Conservation (phyloP, 371 early-diverging fungal species). For the Mortierella sp. region DNA sequence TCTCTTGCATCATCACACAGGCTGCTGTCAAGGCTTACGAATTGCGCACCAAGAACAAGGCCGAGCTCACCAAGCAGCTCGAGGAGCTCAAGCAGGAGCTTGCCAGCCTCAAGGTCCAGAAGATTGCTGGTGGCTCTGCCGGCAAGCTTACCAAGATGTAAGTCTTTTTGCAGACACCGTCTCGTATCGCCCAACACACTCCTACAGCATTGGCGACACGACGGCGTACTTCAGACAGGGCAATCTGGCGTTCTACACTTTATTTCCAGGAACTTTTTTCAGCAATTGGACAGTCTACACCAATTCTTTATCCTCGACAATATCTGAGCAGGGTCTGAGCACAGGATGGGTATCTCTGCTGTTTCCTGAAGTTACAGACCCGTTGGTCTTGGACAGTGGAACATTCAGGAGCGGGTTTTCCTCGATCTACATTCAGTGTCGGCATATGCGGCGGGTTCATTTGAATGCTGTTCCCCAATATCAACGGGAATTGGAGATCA, state of each 20-base stretch:
- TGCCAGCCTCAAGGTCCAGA: slow-evolving; percentile 90
- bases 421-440: background rate
- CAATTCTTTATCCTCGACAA: background rate
- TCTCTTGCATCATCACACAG: slow-evolving; percentile 52
- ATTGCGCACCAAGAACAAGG: slow-evolving; percentile 92
- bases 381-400: background rate
- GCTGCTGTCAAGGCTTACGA: slow-evolving; percentile 91
- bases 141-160: slow-evolving; percentile 89
- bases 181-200: slow-evolving; percentile 10
- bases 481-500: background rate
- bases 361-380: background rate
- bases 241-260: background rate
- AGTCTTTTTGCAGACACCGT: slow-evolving; percentile 29
- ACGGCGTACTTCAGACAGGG: background rate
- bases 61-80: slow-evolving; percentile 89
- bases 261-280: background rate
- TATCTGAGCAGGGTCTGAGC: background rate
- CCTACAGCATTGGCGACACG: background rate
- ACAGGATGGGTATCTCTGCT: background rate
- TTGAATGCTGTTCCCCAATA: background rate
- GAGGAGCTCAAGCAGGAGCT: slow-evolving; percentile 95
- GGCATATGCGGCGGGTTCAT: too few relatives aligned
- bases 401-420: background rate
- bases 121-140: slow-evolving; percentile 83
- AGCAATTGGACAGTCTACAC: too few relatives aligned